Evolutionary conservation across 2,329 filamentous ascomycete genomes (phyloP), one percentile per base, ranked within the genome.

Genomic region (Hypoxylon sp.): DNA sequence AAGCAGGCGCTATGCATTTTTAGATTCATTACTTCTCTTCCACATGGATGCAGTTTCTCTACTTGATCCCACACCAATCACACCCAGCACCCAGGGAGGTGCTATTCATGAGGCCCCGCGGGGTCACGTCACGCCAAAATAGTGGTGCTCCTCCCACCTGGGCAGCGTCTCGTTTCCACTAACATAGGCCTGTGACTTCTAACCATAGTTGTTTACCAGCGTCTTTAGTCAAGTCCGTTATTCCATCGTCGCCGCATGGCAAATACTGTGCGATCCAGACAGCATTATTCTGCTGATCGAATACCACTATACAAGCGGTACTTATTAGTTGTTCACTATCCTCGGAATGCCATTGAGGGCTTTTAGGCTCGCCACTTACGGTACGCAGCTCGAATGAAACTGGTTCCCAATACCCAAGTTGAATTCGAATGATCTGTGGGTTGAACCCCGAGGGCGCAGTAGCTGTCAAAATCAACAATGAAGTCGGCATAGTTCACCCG

Each of bases 401-500:
- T 80, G 34, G 77, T 78, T 19, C 78, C 78, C n/a, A 80, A 46
- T 14, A 80, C 77, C 70, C 77, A 79, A 14, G 74, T 75, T 23
- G 73, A 72, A 1, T 70, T 66, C 2, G 73, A 74, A 6, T 63
- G 57, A 54, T 78, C 77, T 1, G 76, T 75, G 5, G 77, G 75
- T 68, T 80, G 78, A 16, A 79, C 75, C 0, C 78, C 78, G 21
- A 80, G 65, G 39, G 77, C 73, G 61, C 79, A 80, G 27, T 75
- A 75, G 2, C 70, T 74, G 45, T 78, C 75, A 51, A 77, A 78
- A 54, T 74, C 68, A 37, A 75, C 68, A 25, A 84, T 78, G 39
- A 85, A 81, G 64, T 85, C 81, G 41, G 77, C 78, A 54, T 84
- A 78, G 39, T 76, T 72, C 21, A 84, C 82, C 30, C 78, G 78